Evolutionary conservation across 495 filamentous ascomycete genomes (phyloP).

Genomic region (Xylaria acuta): DNA sequence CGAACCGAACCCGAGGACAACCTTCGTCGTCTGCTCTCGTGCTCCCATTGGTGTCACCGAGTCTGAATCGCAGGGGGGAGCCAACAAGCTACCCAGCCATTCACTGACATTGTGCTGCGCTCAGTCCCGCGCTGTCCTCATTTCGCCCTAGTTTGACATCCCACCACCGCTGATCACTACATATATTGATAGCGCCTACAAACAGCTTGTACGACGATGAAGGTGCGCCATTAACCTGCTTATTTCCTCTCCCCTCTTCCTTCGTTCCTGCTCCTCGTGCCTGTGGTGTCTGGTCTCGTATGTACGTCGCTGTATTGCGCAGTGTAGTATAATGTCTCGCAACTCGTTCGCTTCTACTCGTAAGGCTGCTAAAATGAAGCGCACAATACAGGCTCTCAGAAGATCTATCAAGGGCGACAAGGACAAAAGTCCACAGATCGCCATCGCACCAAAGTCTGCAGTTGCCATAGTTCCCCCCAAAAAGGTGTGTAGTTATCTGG

Average conservation of each 20-base stretch:
- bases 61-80: constrained; percentile 35
- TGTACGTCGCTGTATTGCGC: constrained; percentile 16
- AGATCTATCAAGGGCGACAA: constrained; percentile 89
- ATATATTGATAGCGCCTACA: constrained; percentile 24
- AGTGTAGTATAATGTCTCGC: constrained; percentile 36
- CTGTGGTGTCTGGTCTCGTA: neutral
- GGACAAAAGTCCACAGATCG: constrained; percentile 78
- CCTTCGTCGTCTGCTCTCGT: constrained; percentile 28
- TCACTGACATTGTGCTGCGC: constrained; percentile 35
- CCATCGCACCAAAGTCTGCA: constrained; percentile 91
- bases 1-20: constrained; percentile 37
- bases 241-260: constrained; percentile 33
- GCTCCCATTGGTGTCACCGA: constrained; percentile 38
- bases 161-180: constrained; percentile 29
- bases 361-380: constrained; percentile 46
- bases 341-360: constrained; percentile 28
- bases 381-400: constrained; percentile 70
- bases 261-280: constrained; percentile 21
- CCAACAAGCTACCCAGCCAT: constrained; percentile 33
- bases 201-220: constrained; percentile 49
- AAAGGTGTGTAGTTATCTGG: constrained; percentile 70
- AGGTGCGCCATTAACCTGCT: constrained; percentile 53
- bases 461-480: constrained; percentile 95
- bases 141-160: constrained; percentile 22
- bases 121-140: constrained; percentile 29